Conservation (phyloP, 148 eudicot genomes). For the Dysphania ambrosioides region DNA sequence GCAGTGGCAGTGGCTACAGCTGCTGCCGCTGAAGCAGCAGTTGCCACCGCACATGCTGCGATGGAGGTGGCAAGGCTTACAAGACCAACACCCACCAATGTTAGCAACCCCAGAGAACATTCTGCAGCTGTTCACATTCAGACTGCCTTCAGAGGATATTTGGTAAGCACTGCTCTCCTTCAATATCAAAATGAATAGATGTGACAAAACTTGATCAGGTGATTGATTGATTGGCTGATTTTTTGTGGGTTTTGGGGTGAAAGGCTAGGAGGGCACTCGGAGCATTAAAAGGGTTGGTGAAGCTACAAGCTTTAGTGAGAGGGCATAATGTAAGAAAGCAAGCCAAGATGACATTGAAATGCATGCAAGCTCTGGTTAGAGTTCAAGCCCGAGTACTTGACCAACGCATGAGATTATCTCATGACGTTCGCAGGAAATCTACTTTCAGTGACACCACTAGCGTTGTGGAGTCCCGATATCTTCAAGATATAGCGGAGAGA, state of each 20-base stretch:
- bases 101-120: constrained; percentile 27
- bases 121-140: constrained; percentile 72
- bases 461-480: constrained; percentile 51
- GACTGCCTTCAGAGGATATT: constrained; percentile 79
- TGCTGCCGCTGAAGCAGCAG: constrained; percentile 66
- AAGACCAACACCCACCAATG: constrained; percentile 30
- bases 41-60: constrained; percentile 60
- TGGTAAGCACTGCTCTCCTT: constrained; percentile 37
- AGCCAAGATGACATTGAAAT: constrained; percentile 69
- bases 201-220: background rate
- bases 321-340: constrained; percentile 85
- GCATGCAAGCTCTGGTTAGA: constrained; percentile 79
- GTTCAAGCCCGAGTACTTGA: constrained; percentile 67
- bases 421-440: constrained; percentile 63
- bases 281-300: constrained; percentile 78
- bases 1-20: constrained; percentile 67
- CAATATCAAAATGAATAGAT: background rate
- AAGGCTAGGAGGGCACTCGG: constrained; percentile 87
- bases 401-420: constrained; percentile 59
- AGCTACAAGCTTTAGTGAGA: constrained; percentile 91
- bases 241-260: constrained; percentile 7
- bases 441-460: constrained; percentile 61
- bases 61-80: constrained; percentile 40
- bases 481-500: constrained; percentile 53
- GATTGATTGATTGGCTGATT: constrained; percentile 4